These are phyloP conservation scores for Floccularia luteovirens DNA, from an alignment of 768 basidiomycete species.

Conservation along the genomic window DNA sequence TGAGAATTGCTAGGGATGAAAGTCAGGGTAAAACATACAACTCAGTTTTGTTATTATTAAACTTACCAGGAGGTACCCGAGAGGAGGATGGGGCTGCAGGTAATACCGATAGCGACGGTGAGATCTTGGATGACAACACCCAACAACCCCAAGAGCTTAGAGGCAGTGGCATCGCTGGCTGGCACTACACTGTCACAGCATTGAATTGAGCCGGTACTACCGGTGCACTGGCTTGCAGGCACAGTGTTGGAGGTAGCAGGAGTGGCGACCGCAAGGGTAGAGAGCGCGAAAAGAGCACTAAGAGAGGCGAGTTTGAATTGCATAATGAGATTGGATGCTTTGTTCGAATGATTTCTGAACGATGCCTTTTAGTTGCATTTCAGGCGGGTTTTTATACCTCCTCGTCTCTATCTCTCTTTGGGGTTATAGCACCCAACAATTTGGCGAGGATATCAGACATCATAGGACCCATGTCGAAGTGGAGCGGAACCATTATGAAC, in stretches of 20 bases:
- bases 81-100: conserved; percentile 1
- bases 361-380: no score
- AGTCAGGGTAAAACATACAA: background rate
- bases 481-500: no score
- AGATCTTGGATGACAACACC: conserved; percentile 2
- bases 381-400: no score
- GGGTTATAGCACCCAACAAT: no score
- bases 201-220: conserved; percentile 2
- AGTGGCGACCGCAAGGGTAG: conserved; percentile 4
- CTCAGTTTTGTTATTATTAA: background rate
- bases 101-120: background rate
- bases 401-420: no score
- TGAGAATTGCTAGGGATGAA: conserved; percentile 1
- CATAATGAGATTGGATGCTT: conserved; percentile 1
- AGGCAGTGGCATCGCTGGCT: background rate
- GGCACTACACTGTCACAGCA: conserved; percentile 1
- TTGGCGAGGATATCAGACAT: no score
- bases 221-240: conserved; percentile 1
- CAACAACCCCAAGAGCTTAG: background rate
- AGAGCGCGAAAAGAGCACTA: conserved; percentile 1
- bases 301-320: conserved; percentile 4
- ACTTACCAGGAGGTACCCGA: conserved; percentile 3
- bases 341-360: no score
- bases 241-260: background rate
- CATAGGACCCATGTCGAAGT: no score